Evolutionary conservation across 352 stramenopile species (phyloP).

Genomic region (Phytophthora boehmeriae): DNA sequence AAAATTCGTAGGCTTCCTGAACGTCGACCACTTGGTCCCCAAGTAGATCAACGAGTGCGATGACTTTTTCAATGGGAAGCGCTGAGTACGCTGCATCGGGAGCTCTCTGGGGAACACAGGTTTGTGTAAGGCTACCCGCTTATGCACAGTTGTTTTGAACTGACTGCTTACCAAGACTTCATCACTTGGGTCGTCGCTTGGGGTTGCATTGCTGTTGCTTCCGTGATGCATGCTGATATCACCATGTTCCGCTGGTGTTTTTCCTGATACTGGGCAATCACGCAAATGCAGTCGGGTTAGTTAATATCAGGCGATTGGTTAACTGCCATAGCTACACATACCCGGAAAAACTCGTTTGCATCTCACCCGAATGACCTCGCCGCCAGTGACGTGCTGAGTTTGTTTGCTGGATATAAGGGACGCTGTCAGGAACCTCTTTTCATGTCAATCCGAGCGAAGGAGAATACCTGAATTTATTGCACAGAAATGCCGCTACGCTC

Average conservation of each 20-base stretch:
- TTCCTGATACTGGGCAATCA: neutral
- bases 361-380: conserved; percentile 60
- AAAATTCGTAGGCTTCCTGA: conserved; percentile 59
- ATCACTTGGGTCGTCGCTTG: too few species aligned
- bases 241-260: neutral
- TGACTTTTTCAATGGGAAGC: conserved; percentile 47
- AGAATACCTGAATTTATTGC: conserved; percentile 59
- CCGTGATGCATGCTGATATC: too few species aligned
- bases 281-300: neutral
- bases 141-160: too few species aligned
- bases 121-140: too few species aligned
- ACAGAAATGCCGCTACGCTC: conserved; percentile 60
- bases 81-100: neutral
- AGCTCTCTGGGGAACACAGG: neutral
- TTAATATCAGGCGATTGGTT: neutral
- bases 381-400: conserved; percentile 43
- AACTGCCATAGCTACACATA: neutral
- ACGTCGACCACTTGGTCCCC: conserved; percentile 66
- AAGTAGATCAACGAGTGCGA: conserved; percentile 65
- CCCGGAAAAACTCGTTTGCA: conserved; percentile 43
- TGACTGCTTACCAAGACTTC: too few species aligned
- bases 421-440: too few species aligned
- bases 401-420: conserved; percentile 29
- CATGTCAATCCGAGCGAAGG: neutral
- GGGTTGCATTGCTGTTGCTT: neutral